Evolutionary conservation across 2,329 filamentous ascomycete genomes (phyloP), one percentile per base, ranked within the genome.

Genomic region (Ascochyta fabae): DNA sequence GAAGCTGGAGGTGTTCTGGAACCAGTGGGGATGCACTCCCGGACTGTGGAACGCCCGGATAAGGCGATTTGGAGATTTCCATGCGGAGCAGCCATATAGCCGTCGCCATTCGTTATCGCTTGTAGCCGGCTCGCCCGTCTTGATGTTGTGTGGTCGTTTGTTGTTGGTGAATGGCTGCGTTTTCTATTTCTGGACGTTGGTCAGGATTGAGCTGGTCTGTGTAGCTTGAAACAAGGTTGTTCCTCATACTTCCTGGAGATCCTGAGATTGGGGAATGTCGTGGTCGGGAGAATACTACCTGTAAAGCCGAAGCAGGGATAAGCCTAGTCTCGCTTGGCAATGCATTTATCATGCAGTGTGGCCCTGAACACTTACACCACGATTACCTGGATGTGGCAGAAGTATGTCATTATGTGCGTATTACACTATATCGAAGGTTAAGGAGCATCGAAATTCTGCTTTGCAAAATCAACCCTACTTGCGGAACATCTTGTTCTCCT

Each of bases 401-500:
- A 29, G 8, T 29, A 29, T 3, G 9, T 4, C 31, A 34, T 34
- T 3, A n/a, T 34, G 12, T 6, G 5, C 7, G 23, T 24, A 26
- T 26, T 12, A 27, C 16, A 43, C 40, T 22, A 43, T 8, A 29
- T 31, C n/a, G 5, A 43, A 8, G 9, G 10, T 19, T 16, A 1
- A 15, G 9, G 3, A 43, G 26, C n/a, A 31, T 43, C 24, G 7
- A 2, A 15, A 1, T 22, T n/a, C 22, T 15, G 9, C 13, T 19
- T 13, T 22, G 22, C 19, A 12, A 7, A 10, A 16, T 24, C 8
- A 22, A 15, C 8, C n/a, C 38, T 48, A 42, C 38, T 50, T 50
- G 15, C 42, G 53, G 26, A 40, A 46, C 47, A 56, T 42, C 38
- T 52, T 48, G 39, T 48, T 56, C 48, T 47, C 43, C 51, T 60